phyloP scores from a whole-genome alignment of 2,329 filamentous ascomycete species.

The Amesomyces nigricolor region DNA sequence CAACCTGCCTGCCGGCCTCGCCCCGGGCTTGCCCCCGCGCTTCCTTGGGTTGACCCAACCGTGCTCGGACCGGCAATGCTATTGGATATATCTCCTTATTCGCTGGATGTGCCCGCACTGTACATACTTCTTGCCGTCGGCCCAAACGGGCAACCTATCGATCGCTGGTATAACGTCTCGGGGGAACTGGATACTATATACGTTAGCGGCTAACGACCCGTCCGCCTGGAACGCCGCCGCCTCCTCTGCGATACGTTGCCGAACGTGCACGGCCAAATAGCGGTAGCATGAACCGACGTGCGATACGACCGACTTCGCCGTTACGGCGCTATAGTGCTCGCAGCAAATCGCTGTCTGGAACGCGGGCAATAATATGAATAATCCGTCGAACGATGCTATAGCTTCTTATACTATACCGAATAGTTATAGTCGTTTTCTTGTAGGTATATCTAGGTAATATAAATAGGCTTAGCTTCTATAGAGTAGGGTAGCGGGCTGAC shows the following conservation, averaged over 20 bases:
- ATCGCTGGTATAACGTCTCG: not conserved
- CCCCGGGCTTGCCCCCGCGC: not conserved
- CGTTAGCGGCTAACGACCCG: not conserved
- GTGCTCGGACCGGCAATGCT: conserved; percentile 4
- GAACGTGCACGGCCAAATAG: not conserved
- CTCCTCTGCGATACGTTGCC: not conserved
- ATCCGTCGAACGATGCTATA: not conserved
- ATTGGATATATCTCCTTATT: not conserved
- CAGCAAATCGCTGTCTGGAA: not conserved
- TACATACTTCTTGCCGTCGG: not conserved
- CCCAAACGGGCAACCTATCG: not conserved
- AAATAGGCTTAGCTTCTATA: too few relatives aligned
- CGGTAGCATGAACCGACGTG: not conserved
- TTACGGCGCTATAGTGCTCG: not conserved
- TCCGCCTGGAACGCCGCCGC: not conserved
- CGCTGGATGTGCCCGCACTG: not conserved
- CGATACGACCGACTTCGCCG: not conserved
- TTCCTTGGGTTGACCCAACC: not conserved
- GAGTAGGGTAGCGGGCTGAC: too few relatives aligned
- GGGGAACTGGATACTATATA: not conserved
- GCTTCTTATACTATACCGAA: too few relatives aligned
- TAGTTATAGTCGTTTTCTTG: too few relatives aligned
- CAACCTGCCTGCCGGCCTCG: not conserved
- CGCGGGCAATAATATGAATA: not conserved
- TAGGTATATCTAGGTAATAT: too few relatives aligned